A percentile compares a stretch with the other conserved stretches of the same genome.
Evolutionary conservation across 352 stramenopile genomes (phyloP).

Genomic region (Globisporangium recalcitrans): DNA sequence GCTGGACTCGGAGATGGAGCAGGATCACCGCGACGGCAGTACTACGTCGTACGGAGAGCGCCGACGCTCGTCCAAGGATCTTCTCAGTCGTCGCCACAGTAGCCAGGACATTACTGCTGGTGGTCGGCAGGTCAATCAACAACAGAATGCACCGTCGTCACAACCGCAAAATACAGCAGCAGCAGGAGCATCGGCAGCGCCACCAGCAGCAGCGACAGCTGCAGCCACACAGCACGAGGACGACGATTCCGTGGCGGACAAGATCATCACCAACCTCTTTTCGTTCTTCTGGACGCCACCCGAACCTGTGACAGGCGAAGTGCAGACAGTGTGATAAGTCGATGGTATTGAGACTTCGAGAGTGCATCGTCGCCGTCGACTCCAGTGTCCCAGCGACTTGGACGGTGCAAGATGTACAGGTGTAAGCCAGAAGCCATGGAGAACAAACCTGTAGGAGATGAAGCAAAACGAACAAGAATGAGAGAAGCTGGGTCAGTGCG

Average conservation of each 20-base stretch:
- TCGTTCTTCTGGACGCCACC: slow-evolving; percentile 75
- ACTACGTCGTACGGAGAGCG: slow-evolving; percentile 4
- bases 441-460: no score
- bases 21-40: background rate
- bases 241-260: slow-evolving; percentile 60
- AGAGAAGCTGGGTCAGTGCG: no score
- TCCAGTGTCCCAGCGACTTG: no score
- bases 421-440: no score
- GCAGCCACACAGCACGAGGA: slow-evolving; percentile 19
- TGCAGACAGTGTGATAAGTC: slow-evolving; percentile 34
- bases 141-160: background rate
- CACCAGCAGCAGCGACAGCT: background rate
- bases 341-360: no score
- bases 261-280: slow-evolving; percentile 84
- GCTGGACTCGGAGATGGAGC: slow-evolving; percentile 25
- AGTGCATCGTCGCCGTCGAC: no score
- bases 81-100: slow-evolving; percentile 1
- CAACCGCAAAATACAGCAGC: background rate
- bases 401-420: no score
- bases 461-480: no score
- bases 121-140: background rate
- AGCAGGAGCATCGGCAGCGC: background rate
- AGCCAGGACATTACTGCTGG: background rate
- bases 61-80: slow-evolving; percentile 9
- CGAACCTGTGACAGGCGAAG: slow-evolving; percentile 21